Conservation (phyloP, 805 yeast genomes). For the Suhomyces canberraensis region DNA sequence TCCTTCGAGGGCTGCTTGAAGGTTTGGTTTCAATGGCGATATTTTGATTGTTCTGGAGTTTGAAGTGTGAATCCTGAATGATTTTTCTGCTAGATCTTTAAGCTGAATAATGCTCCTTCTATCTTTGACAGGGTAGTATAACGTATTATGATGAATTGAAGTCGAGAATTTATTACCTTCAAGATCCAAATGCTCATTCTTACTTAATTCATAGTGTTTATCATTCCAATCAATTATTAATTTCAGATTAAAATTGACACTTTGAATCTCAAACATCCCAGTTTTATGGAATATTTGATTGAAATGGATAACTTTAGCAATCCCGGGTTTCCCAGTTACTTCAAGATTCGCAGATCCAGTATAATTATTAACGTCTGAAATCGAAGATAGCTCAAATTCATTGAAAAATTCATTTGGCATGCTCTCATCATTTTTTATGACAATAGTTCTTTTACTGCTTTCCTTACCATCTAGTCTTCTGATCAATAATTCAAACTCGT, state of each 20-base stretch:
- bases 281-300: constrained; percentile 17
- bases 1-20: constrained; percentile 11
- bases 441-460: background rate
- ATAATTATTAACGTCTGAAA: background rate
- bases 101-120: background rate
- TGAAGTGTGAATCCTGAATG: constrained; percentile 1
- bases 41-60: constrained; percentile 1
- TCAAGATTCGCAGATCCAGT: background rate
- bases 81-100: background rate
- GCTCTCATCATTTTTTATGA: background rate
- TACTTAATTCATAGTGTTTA: background rate
- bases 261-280: constrained; percentile 21
- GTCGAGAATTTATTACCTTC: background rate
- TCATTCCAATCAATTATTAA: constrained; percentile 8
- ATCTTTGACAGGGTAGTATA: background rate
- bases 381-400: background rate
- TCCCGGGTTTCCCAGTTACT: background rate
- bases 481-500: constrained; percentile 9
- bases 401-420: background rate
- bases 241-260: constrained; percentile 11
- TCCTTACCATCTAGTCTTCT: constrained; percentile 3
- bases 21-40: constrained; percentile 22
- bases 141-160: constrained; percentile 1
- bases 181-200: background rate
- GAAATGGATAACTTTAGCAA: constrained; percentile 18